Conservation (phyloP, 768 basidiomycete genomes). For the Psilocybe tampanensis region DNA sequence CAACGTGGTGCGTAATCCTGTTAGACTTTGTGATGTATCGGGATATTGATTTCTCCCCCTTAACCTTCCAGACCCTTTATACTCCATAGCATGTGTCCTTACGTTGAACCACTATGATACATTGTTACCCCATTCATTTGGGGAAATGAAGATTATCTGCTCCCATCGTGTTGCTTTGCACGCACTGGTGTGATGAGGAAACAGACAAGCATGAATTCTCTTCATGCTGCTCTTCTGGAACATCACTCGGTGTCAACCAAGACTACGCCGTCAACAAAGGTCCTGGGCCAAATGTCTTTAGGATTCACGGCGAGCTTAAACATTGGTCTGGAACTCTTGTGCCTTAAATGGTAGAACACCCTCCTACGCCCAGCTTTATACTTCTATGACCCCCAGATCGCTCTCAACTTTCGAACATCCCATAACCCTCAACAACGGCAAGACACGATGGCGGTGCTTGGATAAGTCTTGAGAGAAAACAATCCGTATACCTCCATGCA, state of each 20-base stretch:
- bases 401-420: slow-evolving; percentile 19
- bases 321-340: slow-evolving; percentile 34
- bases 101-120: background rate
- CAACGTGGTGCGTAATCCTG: too few relatives aligned
- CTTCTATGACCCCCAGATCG: slow-evolving; percentile 34
- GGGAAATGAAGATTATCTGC: background rate
- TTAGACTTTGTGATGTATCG: too few relatives aligned
- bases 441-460: slow-evolving; percentile 23
- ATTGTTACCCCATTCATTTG: background rate
- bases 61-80: background rate
- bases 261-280: slow-evolving; percentile 25
- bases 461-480: slow-evolving; percentile 18
- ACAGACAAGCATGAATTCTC: background rate
- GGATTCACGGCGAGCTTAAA: slow-evolving; percentile 34
- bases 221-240: slow-evolving; percentile 1
- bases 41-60: too few relatives aligned
- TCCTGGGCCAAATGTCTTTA: slow-evolving; percentile 27
- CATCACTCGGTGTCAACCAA: slow-evolving; percentile 30
- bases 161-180: background rate
- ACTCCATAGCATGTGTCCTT: background rate
- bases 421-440: slow-evolving; percentile 22
- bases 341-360: slow-evolving; percentile 16
- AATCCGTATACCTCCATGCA: slow-evolving; percentile 36
- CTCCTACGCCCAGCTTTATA: slow-evolving; percentile 39
- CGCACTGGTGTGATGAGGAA: background rate